Evolutionary conservation across 768 basidiomycete genomes (phyloP).

Genomic region (Hemileccinum rubropunctum): DNA sequence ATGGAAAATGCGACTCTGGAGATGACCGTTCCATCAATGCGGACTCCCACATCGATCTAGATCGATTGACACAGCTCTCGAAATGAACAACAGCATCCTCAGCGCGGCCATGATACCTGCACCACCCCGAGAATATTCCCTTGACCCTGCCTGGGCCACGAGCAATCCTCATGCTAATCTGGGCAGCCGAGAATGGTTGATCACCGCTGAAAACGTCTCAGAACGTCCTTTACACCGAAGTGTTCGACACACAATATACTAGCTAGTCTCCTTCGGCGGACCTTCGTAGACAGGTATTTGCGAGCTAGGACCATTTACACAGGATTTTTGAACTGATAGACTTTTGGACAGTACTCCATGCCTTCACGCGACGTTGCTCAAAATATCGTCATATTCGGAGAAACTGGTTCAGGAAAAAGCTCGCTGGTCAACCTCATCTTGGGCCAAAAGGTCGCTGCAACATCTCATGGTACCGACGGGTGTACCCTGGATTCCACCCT

Average conservation of each 20-base stretch:
- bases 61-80: neutral
- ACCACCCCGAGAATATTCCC: neutral
- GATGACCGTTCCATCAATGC: no score
- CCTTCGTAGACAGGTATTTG: conserved; percentile 13
- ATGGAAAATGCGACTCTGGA: neutral
- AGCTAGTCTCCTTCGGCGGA: conserved; percentile 1
- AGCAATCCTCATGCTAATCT: conserved; percentile 20
- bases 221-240: neutral
- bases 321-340: conserved; percentile 5
- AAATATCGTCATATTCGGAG: conserved; percentile 32
- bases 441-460: conserved; percentile 26
- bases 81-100: no score
- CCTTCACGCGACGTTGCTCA: conserved; percentile 11
- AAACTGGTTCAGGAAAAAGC: conserved; percentile 40
- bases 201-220: conserved; percentile 1
- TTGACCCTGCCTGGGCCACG: conserved; percentile 9
- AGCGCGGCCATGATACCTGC: no score
- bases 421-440: conserved; percentile 43
- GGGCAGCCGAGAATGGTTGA: neutral
- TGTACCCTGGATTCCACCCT: conserved; percentile 35
- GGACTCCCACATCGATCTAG: neutral
- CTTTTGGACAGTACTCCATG: conserved; percentile 12
- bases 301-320: neutral
- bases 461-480: conserved; percentile 33
- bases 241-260: neutral